Evolutionary conservation across 1,139 yeast genomes (phyloP).

Genomic region (Meyerozyma sp.): DNA sequence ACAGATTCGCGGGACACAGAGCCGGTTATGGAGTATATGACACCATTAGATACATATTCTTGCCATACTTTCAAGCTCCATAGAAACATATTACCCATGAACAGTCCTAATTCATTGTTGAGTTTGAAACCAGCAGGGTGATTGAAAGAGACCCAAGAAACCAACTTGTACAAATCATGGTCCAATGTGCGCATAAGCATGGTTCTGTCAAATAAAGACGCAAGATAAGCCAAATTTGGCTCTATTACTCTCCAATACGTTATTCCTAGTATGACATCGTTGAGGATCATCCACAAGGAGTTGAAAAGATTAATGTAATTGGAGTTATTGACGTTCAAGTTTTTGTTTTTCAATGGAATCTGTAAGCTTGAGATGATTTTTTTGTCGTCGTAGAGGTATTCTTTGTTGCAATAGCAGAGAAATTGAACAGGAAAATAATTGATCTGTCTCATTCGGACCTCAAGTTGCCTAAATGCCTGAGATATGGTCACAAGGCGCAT

Average conservation of each 20-base stretch:
- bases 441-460: conserved; percentile 70
- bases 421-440: conserved; percentile 82
- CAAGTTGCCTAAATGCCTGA: conserved; percentile 72
- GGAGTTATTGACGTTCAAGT: conserved; percentile 43
- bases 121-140: conserved; percentile 95
- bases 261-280: conserved; percentile 75
- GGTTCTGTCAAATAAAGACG: conserved; percentile 25
- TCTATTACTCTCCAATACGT: conserved; percentile 49
- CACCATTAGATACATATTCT: conserved; percentile 5
- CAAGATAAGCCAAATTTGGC: conserved; percentile 36
- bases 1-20: conserved; percentile 1
- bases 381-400: conserved; percentile 20
- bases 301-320: conserved; percentile 89
- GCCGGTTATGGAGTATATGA: conserved; percentile 7
- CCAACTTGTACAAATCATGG: conserved; percentile 37
- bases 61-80: conserved; percentile 84
- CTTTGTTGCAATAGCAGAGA: conserved; percentile 42
- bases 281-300: conserved; percentile 78
- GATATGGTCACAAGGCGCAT: conserved; percentile 32
- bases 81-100: conserved; percentile 77
- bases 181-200: conserved; percentile 31
- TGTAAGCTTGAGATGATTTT: conserved; percentile 20
- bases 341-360: conserved; percentile 33
- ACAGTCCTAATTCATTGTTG: conserved; percentile 78
- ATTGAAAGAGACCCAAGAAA: conserved; percentile 68